Evolutionary conservation across 306 rosid species (phyloP).

Genomic region (Arachis hypogaea): DNA sequence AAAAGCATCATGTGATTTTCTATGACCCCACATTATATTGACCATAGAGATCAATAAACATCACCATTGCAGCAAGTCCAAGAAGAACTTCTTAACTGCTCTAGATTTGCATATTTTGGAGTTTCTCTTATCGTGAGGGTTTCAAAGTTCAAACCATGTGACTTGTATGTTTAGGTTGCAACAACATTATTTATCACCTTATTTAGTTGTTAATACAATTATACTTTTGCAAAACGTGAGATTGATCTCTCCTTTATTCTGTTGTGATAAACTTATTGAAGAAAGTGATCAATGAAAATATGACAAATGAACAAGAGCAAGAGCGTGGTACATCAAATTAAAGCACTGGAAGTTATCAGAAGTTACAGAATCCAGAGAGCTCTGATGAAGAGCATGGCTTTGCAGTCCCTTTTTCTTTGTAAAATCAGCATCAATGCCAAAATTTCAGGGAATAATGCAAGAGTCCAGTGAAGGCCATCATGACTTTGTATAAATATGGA

Average conservation of each 20-base stretch:
- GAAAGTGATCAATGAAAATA: neutral
- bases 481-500: no score
- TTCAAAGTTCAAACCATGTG: conserved; percentile 1
- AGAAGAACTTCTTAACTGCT: conserved; percentile 26
- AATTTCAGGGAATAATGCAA: conserved; percentile 8
- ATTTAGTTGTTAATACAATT: no score
- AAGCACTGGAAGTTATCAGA: neutral
- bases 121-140: neutral
- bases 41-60: conserved; percentile 30
- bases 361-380: conserved; percentile 9
- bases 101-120: conserved; percentile 16
- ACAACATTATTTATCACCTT: no score
- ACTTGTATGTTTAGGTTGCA: conserved; percentile 28
- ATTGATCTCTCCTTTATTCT: no score
- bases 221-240: no score
- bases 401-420: conserved; percentile 15
- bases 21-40: conserved; percentile 40
- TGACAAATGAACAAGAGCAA: conserved; percentile 9
- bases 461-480: conserved; percentile 4
- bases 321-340: neutral
- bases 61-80: conserved; percentile 32
- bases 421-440: conserved; percentile 30
- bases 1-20: conserved; percentile 38
- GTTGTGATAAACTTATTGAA: no score
- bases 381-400: conserved; percentile 29